phyloP scores from a whole-genome alignment of 2,329 filamentous ascomycete species.

The Albophoma yamanashiensis region DNA sequence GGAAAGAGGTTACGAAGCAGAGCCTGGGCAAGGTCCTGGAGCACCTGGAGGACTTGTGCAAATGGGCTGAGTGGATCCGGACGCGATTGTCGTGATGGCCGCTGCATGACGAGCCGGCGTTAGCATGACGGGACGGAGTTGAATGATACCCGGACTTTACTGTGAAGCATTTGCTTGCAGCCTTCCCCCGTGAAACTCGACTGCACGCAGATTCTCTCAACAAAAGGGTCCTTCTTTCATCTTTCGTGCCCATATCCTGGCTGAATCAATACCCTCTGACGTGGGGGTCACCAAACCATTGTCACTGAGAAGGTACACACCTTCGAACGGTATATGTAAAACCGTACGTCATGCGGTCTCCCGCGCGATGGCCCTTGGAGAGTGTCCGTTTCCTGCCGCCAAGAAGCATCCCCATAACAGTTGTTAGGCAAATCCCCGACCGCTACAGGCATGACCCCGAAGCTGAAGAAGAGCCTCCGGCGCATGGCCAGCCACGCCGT shows the following conservation, averaged over 20 bases:
- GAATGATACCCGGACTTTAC: not conserved
- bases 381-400: not conserved
- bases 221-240: not conserved
- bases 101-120: not conserved
- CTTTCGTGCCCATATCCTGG: not conserved
- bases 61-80: constrained; percentile 44
- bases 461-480: not conserved
- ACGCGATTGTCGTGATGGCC: constrained; percentile 15
- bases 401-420: not conserved
- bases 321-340: not conserved
- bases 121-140: not conserved
- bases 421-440: not conserved
- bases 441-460: not conserved
- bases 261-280: not conserved
- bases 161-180: not conserved
- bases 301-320: not conserved
- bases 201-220: not conserved
- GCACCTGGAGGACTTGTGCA: constrained; percentile 39
- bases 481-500: not conserved
- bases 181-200: not conserved
- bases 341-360: not conserved
- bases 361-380: not conserved
- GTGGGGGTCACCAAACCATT: not conserved
- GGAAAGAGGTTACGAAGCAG: constrained; percentile 24
- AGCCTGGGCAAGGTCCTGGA: constrained; percentile 36